Evolutionary conservation across 345 rosid genomes (phyloP).

Genomic region (Noccaea bulbosa): DNA sequence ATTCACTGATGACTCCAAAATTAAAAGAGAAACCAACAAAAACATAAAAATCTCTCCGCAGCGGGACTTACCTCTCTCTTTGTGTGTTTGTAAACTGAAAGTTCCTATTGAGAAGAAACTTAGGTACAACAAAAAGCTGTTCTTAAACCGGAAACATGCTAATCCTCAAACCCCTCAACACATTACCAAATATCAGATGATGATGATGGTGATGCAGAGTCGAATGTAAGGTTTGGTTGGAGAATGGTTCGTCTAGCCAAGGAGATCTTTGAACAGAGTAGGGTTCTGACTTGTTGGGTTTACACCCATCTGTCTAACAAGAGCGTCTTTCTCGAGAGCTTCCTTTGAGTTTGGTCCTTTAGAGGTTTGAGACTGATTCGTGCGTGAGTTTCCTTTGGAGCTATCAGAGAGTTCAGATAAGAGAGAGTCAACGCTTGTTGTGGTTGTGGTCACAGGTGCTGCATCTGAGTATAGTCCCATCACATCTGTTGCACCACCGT

Average conservation of each 20-base stretch:
- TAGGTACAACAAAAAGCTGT: slow-evolving; percentile 41
- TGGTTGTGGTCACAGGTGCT: slow-evolving; percentile 42
- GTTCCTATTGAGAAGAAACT: slow-evolving; percentile 37
- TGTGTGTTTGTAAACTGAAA: slow-evolving; percentile 32
- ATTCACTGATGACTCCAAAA: slow-evolving; percentile 38
- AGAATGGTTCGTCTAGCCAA: slow-evolving; percentile 52
- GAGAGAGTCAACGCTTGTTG: slow-evolving; percentile 38
- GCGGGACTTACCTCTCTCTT: slow-evolving; percentile 23
- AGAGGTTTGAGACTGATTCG: slow-evolving; percentile 40
- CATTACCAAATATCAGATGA: slow-evolving; percentile 33
- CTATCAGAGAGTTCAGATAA: slow-evolving; percentile 43
- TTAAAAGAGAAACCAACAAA: slow-evolving; percentile 30
- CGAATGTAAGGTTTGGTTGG: slow-evolving; percentile 20
- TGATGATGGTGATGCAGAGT: slow-evolving; percentile 13
- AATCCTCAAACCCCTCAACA: slow-evolving; percentile 19
- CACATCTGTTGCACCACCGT: slow-evolving; percentile 28
- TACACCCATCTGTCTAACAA: slow-evolving; percentile 93
- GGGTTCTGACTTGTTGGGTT: slow-evolving; percentile 84
- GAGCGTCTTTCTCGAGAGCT: slow-evolving; percentile 85
- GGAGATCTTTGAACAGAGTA: slow-evolving; percentile 82
- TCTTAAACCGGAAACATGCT: slow-evolving; percentile 33
- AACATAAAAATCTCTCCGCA: slow-evolving; percentile 18
- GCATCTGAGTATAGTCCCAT: slow-evolving; percentile 59
- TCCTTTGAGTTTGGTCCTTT: slow-evolving; percentile 78
- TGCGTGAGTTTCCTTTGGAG: slow-evolving; percentile 37